Percentiles rank a stretch among this genome's conserved stretches.
These are phyloP conservation scores for Saccharomycopsis crataegensis DNA, from an alignment of 1,139 yeast genomes.

Conservation along the genomic window DNA sequence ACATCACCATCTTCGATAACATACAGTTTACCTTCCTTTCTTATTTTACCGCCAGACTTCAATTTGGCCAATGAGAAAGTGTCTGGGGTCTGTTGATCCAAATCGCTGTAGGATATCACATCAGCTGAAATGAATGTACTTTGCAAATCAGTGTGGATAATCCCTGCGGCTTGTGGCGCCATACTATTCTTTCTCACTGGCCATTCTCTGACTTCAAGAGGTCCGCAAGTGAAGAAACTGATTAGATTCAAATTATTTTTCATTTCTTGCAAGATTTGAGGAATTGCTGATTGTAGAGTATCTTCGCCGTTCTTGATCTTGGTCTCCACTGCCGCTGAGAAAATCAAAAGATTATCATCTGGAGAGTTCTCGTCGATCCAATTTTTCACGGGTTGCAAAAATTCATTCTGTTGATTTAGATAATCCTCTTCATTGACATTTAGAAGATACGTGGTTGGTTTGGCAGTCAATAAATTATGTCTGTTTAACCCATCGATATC, in stretches of 20 bases:
- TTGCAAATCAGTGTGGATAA: constrained; percentile 83
- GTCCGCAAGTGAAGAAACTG: constrained; percentile 89
- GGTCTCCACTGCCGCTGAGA: constrained; percentile 56
- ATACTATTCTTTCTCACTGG: constrained; percentile 68
- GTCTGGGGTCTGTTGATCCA: constrained; percentile 26
- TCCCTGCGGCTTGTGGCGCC: constrained; percentile 93
- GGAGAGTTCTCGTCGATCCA: constrained; percentile 56
- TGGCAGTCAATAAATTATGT: constrained; percentile 60
- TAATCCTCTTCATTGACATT: constrained; percentile 57
- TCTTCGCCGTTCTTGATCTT: constrained; percentile 23
- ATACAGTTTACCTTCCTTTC: constrained; percentile 94
- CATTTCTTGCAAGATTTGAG: constrained; percentile 37
- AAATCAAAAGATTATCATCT: constrained; percentile 45
- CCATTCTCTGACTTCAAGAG: constrained; percentile 90
- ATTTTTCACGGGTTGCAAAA: constrained; percentile 32
- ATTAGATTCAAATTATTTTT: constrained; percentile 44
- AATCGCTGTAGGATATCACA: constrained; percentile 50
- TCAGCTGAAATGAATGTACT: constrained; percentile 78
- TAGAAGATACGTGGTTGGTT: constrained; percentile 56
- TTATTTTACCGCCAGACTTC: constrained; percentile 25
- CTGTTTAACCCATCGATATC: constrained; percentile 52
- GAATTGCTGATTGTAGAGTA: constrained; percentile 32
- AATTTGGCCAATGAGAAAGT: constrained; percentile 8
- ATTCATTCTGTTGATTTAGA: constrained; percentile 38
- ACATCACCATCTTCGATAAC: constrained; percentile 89